Conservation (phyloP, 2,329 filamentous ascomycete genomes). For the Cladosporium sphaerospermum region DNA sequence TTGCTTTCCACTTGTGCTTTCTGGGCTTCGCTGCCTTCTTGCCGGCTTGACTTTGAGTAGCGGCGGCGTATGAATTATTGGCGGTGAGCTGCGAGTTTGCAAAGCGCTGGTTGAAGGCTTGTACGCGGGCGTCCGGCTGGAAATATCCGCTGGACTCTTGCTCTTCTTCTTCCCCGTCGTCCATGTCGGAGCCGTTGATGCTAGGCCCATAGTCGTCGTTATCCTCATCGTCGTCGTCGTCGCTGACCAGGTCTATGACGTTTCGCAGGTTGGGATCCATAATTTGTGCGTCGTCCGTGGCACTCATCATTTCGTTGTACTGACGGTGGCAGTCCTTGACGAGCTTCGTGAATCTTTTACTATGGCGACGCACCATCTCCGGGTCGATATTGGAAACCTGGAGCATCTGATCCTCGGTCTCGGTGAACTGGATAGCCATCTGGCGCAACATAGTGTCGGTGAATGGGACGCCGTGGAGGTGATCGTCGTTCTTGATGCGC, state of each 20-base stretch:
- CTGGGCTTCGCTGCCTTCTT: constrained; percentile 4
- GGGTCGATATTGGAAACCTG: constrained; percentile 57
- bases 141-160: constrained; percentile 25
- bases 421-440: constrained; percentile 67
- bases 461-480: constrained; percentile 56
- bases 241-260: constrained; percentile 43
- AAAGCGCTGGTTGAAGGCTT: constrained; percentile 19
- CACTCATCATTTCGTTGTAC: constrained; percentile 36
- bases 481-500: constrained; percentile 54
- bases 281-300: constrained; percentile 35
- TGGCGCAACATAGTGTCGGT: constrained; percentile 62
- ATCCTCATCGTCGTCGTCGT: constrained; percentile 33
- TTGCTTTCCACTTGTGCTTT: constrained; percentile 6
- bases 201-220: constrained; percentile 40
- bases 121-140: constrained; percentile 14
- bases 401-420: constrained; percentile 55
- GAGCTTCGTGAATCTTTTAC: constrained; percentile 54
- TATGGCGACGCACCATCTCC: constrained; percentile 57
- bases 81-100: constrained; percentile 12
- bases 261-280: constrained; percentile 46
- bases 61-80: neutral
- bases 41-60: neutral
- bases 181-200: constrained; percentile 36
- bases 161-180: constrained; percentile 29
- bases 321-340: constrained; percentile 38